Conservation (phyloP, 2,329 filamentous ascomycete species). For the Endoconidiophora polonica region DNA sequence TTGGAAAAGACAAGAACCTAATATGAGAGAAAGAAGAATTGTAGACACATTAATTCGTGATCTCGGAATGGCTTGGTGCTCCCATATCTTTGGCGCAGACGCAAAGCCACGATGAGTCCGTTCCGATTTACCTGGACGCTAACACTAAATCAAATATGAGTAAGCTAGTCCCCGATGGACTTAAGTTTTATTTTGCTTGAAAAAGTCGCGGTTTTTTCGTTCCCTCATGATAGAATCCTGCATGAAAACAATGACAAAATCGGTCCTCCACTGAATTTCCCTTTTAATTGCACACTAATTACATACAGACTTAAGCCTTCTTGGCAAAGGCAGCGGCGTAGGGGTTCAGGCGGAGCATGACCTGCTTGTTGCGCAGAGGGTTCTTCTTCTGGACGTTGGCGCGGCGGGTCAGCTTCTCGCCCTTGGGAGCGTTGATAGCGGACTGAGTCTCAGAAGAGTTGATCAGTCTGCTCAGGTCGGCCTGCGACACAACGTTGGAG, state of each 20-base stretch:
- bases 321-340: conserved; percentile 85
- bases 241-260: conserved; percentile 11
- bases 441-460: conserved; percentile 98
- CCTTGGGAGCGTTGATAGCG: conserved; percentile 83
- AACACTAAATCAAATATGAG: conserved; percentile 11
- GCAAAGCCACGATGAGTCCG: conserved; percentile 5
- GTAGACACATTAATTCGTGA: conserved; percentile 17
- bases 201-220: conserved; percentile 12
- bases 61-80: not conserved
- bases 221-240: conserved; percentile 11
- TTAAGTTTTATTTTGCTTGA: conserved; percentile 10
- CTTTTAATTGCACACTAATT: conserved; percentile 7
- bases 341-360: conserved; percentile 95
- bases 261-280: conserved; percentile 3
- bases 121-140: conserved; percentile 11
- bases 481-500: conserved; percentile 79
- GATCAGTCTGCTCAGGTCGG: conserved; percentile 93
- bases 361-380: conserved; percentile 96
- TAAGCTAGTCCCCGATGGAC: conserved; percentile 15
- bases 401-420: conserved; percentile 79
- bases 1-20: conserved; percentile 2
- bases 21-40: conserved; percentile 2
- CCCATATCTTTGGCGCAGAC: not conserved
- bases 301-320: conserved; percentile 21
- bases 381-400: conserved; percentile 97